Evolutionary conservation across 805 yeast species (phyloP).

Genomic region (Barnettozyma californica): DNA sequence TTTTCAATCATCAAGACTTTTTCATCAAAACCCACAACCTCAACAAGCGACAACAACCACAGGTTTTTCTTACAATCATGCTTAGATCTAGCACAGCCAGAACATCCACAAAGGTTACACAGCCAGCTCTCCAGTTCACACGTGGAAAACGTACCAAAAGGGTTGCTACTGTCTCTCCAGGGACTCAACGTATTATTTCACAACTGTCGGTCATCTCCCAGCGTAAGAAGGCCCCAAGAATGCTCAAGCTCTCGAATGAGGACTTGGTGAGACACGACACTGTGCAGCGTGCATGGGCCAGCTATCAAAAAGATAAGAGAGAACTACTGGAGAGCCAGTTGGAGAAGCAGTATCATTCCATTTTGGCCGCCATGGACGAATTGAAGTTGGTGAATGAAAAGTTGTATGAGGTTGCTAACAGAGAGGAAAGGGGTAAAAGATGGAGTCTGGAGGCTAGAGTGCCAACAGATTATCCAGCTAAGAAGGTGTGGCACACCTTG

Average conservation of each 20-base stretch:
- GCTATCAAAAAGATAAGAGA: constrained; percentile 49
- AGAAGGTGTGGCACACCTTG: constrained; percentile 66
- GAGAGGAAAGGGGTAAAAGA: constrained; percentile 46
- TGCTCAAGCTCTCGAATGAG: constrained; percentile 69
- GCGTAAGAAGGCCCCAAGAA: constrained; percentile 79
- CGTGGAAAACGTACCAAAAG: constrained; percentile 48
- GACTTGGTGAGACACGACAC: constrained; percentile 82
- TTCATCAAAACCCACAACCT: neutral
- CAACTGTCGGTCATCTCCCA: constrained; percentile 80
- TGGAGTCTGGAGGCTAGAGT: constrained; percentile 82
- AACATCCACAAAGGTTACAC: neutral
- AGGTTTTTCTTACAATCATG: constrained; percentile 1
- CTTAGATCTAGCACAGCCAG: neutral
- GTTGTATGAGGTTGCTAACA: constrained; percentile 59
- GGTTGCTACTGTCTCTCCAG: constrained; percentile 35
- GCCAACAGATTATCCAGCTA: constrained; percentile 89
- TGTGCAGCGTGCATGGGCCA: constrained; percentile 77
- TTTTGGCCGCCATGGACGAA: constrained; percentile 67
- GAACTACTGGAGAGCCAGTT: constrained; percentile 37
- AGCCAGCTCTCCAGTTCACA: constrained; percentile 23
- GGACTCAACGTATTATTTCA: constrained; percentile 42
- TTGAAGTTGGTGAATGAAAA: constrained; percentile 46
- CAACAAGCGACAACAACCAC: neutral
- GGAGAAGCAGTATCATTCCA: constrained; percentile 57
- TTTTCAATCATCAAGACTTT: neutral